A percentile compares a stretch with the other conserved stretches of the same genome.
Conservation (phyloP, 805 yeast genomes). For the Barnettozyma wickerhamii region DNA sequence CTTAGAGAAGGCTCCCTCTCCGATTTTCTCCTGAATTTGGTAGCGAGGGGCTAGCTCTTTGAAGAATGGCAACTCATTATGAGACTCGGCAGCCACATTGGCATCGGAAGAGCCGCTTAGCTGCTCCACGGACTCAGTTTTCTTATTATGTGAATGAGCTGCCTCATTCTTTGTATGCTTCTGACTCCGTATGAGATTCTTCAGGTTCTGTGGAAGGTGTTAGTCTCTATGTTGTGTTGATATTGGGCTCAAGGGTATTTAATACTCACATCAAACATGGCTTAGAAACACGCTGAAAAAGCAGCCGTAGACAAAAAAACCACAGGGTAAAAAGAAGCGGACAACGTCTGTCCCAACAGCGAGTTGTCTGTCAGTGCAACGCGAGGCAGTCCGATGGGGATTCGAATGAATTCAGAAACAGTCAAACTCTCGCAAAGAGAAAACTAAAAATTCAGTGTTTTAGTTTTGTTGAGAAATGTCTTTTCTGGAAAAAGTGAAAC, state of each 20-base stretch:
- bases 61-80: conserved; percentile 10
- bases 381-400: too few relatives aligned
- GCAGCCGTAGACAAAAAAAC: too few relatives aligned
- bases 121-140: background rate
- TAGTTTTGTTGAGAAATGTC: background rate
- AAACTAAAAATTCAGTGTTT: background rate
- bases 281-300: background rate
- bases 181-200: conserved; percentile 11
- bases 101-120: background rate
- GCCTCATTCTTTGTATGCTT: background rate
- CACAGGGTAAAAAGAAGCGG: too few relatives aligned
- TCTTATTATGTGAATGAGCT: background rate
- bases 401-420: too few relatives aligned
- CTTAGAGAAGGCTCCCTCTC: conserved; percentile 80
- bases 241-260: background rate
- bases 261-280: conserved; percentile 18
- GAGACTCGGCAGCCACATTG: background rate
- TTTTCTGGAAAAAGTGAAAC: background rate
- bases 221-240: background rate
- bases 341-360: too few relatives aligned
- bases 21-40: conserved; percentile 46
- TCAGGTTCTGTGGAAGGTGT: conserved; percentile 8
- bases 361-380: too few relatives aligned
- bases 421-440: too few relatives aligned
- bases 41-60: conserved; percentile 29